Percentiles rank a stretch among this genome's conserved stretches.
Conservation (phyloP, 179 eudicot genomes). For the Beta lomatogona region DNA sequence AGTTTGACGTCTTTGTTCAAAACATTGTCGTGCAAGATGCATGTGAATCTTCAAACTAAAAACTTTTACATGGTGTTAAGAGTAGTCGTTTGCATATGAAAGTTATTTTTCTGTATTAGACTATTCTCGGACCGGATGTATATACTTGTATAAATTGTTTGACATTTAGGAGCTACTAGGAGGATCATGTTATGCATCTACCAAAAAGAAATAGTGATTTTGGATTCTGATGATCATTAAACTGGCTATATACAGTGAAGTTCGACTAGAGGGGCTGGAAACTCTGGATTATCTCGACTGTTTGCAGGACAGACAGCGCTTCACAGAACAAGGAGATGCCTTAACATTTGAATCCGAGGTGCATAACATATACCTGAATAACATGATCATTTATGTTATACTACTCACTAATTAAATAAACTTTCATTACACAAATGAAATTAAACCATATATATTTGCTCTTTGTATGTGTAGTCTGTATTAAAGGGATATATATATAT, state of each 20-base stretch:
- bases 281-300: conserved; percentile 84
- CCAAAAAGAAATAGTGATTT: too few species aligned
- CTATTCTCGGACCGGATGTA: too few species aligned
- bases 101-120: too few species aligned
- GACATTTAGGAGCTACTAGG: not conserved
- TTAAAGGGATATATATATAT: too few species aligned
- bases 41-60: too few species aligned
- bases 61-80: too few species aligned
- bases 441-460: not conserved
- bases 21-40: too few species aligned
- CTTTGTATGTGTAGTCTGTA: not conserved
- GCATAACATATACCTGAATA: conserved; percentile 1
- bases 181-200: not conserved
- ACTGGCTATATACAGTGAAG: conserved; percentile 61
- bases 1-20: too few species aligned
- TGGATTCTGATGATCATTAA: not conserved
- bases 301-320: conserved; percentile 61
- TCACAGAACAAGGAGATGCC: conserved; percentile 97
- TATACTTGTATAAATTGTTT: not conserved
- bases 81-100: too few species aligned
- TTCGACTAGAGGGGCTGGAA: conserved; percentile 93
- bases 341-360: conserved; percentile 96
- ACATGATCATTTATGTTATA: too few species aligned
- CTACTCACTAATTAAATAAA: not conserved
- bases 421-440: not conserved